A percentile compares a stretch with the other conserved stretches of the same genome.
Evolutionary conservation across 495 filamentous ascomycete species (phyloP).

Genomic region (Ascobolus immersus): DNA sequence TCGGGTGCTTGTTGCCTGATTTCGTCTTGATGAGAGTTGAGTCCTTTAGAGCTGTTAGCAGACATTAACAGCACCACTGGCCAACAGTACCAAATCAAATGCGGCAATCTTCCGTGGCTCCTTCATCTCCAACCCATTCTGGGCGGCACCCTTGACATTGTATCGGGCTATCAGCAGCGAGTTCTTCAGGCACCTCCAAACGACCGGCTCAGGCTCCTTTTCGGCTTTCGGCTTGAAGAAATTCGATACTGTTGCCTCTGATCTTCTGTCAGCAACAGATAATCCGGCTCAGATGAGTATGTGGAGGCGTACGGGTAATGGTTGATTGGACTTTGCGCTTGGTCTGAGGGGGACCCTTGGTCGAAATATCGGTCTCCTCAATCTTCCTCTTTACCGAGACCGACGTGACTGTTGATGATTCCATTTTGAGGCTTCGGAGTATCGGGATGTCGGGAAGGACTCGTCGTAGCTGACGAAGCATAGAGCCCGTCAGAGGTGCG

Average conservation of each 20-base stretch:
- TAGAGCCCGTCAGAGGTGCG: too few relatives aligned
- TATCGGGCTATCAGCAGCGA: conserved; percentile 61
- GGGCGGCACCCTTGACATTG: conserved; percentile 17
- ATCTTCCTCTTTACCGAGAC: too few relatives aligned
- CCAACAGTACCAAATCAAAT: conserved; percentile 51
- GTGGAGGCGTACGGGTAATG: conserved; percentile 37
- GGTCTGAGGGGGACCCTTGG: too few relatives aligned
- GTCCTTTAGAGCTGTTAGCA: conserved; percentile 27
- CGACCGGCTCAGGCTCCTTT: conserved; percentile 52
- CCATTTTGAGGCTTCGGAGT: too few relatives aligned
- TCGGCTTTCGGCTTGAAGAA: conserved; percentile 86
- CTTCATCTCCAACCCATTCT: conserved; percentile 14
- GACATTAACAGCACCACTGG: conserved; percentile 2
- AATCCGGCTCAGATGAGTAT: conserved; percentile 2
- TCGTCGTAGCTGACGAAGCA: too few relatives aligned
- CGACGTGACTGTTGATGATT: too few relatives aligned
- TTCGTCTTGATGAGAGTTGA: conserved; percentile 58
- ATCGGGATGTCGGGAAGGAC: too few relatives aligned
- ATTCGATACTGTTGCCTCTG: conserved; percentile 41
- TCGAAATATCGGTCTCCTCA: too few relatives aligned
- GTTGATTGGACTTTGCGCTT: conserved; percentile 47
- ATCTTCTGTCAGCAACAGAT: conserved; percentile 7
- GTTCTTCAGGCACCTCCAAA: conserved; percentile 43
- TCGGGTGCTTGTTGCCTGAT: conserved; percentile 56
- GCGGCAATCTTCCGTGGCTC: conserved; percentile 41